Conservation (phyloP, 495 filamentous ascomycete species). For the Penicillium coffeae region DNA sequence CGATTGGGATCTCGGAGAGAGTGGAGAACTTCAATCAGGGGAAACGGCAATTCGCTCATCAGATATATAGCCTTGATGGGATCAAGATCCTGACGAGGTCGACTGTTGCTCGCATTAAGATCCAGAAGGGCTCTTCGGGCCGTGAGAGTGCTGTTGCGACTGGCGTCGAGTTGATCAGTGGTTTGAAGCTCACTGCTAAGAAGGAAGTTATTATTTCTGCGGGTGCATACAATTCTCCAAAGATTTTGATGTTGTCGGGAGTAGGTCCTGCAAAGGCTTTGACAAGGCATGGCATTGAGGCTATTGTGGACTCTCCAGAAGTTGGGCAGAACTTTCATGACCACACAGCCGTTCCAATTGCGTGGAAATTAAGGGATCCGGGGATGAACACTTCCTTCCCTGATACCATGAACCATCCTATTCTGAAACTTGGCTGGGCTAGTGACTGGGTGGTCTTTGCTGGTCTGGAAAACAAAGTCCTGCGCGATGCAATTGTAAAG, state of each 20-base stretch:
- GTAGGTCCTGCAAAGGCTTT: constrained; percentile 28
- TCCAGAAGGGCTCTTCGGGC: not conserved
- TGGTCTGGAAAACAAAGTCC: constrained; percentile 7
- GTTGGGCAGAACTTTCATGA: constrained; percentile 37
- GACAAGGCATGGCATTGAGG: constrained; percentile 7
- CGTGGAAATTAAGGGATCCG: constrained; percentile 36
- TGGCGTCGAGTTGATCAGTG: constrained; percentile 2
- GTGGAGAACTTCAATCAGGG: constrained; percentile 34
- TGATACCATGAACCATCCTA: constrained; percentile 21
- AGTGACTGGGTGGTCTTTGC: constrained; percentile 20
- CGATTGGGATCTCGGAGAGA: constrained; percentile 25
- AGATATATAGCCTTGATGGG: constrained; percentile 24
- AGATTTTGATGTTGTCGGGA: constrained; percentile 36
- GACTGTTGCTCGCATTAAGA: not conserved
- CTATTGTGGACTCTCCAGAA: constrained; percentile 21
- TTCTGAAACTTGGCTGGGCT: constrained; percentile 28
- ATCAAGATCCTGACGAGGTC: constrained; percentile 2
- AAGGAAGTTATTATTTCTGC: constrained; percentile 9
- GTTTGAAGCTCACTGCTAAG: not conserved
- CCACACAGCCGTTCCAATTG: constrained; percentile 25
- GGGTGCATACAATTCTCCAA: constrained; percentile 19
- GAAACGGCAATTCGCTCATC: constrained; percentile 28
- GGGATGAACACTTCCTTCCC: constrained; percentile 25
- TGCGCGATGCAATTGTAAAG: constrained; percentile 26
- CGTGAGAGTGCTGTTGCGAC: not conserved